Conservation (phyloP, 345 rosid genomes). For the Clausena lansium region DNA sequence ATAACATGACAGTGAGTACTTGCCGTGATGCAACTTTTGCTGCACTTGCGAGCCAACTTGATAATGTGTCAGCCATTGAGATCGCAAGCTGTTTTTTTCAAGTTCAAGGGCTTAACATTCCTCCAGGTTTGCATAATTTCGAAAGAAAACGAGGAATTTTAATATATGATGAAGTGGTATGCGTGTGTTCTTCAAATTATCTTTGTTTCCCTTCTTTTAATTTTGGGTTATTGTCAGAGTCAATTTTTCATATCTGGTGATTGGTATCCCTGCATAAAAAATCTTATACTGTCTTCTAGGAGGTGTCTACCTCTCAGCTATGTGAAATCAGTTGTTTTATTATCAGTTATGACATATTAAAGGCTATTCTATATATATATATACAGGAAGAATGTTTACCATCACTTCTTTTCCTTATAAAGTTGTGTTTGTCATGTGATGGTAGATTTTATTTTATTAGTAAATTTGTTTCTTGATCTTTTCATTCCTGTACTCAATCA, state of each 20-base stretch:
- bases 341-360: not conserved
- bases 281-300: not conserved
- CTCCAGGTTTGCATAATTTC: constrained; percentile 44
- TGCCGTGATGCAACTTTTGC: constrained; percentile 90
- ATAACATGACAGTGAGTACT: constrained; percentile 69
- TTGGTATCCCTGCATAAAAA: not conserved
- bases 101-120: constrained; percentile 56
- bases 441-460: not conserved
- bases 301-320: not conserved
- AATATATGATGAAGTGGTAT: not conserved
- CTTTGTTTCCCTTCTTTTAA: not conserved
- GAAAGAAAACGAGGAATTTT: not conserved
- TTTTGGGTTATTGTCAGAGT: not conserved
- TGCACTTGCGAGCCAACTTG: constrained; percentile 74
- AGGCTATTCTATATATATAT: not conserved
- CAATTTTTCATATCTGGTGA: not conserved
- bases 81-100: constrained; percentile 87
- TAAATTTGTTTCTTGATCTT: not conserved
- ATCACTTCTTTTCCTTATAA: not conserved
- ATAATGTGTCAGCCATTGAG: constrained; percentile 50
- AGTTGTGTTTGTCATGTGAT: not conserved
- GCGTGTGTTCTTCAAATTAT: not conserved
- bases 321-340: not conserved
- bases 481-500: not conserved
- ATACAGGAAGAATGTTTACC: not conserved